These are phyloP conservation scores for Microcyclospora tardicrescens DNA, from an alignment of 2,329 filamentous ascomycete genomes.

Conservation along the genomic window DNA sequence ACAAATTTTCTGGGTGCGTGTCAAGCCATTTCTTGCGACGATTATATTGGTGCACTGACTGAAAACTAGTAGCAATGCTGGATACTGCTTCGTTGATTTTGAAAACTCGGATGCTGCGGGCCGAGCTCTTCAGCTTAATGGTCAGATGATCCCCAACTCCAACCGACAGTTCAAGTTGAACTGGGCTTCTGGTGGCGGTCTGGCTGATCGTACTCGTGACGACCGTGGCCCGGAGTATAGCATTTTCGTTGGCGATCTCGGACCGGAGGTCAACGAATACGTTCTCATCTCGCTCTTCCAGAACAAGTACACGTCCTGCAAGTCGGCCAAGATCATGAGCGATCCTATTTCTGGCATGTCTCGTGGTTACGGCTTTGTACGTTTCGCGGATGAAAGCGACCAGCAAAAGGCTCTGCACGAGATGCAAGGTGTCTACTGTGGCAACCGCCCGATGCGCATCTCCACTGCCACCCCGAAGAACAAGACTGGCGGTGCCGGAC, in stretches of 20 bases:
- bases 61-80: constrained; percentile 62
- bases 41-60: constrained; percentile 3
- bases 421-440: constrained; percentile 99
- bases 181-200: constrained; percentile 93
- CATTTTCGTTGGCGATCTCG: constrained; percentile 96
- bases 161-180: constrained; percentile 95
- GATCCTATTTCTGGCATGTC: constrained; percentile 97
- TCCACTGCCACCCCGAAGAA: constrained; percentile 97
- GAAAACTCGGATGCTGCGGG: constrained; percentile 66
- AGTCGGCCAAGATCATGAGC: constrained; percentile 99
- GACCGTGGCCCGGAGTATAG: constrained; percentile 92
- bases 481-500: constrained; percentile 44
- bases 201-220: constrained; percentile 87
- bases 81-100: constrained; percentile 98
- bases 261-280: constrained; percentile 97
- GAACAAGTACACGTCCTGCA: constrained; percentile 90
- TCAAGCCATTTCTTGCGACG: neutral
- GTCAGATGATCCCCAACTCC: constrained; percentile 82
- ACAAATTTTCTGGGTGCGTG: constrained; percentile 91
- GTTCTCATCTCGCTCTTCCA: constrained; percentile 96
- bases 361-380: constrained; percentile 93
- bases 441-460: constrained; percentile 96
- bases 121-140: constrained; percentile 85
- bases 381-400: constrained; percentile 89
- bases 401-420: constrained; percentile 91